phyloP scores from a whole-genome alignment of 441 rosid species.

The Arabidopsis hybrid region DNA sequence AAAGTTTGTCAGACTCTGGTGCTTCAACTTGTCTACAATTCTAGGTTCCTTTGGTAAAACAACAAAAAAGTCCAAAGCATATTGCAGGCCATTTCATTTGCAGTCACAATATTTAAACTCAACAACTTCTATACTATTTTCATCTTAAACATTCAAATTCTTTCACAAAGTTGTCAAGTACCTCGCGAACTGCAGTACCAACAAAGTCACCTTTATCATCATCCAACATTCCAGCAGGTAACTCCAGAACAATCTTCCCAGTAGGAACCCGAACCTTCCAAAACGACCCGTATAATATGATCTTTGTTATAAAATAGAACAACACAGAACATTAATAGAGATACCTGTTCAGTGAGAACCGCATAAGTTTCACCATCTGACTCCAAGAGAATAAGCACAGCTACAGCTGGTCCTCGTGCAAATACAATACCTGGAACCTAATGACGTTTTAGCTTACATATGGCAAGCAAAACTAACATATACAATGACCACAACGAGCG shows the following conservation, averaged over 20 bases:
- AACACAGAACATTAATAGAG: neutral
- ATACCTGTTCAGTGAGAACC: conserved; percentile 93
- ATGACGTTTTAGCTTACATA: conserved; percentile 46
- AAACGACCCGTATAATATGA: conserved; percentile 29
- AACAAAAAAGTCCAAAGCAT: conserved; percentile 3
- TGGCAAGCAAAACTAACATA: conserved; percentile 7
- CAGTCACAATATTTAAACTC: neutral
- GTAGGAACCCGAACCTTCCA: conserved; percentile 84
- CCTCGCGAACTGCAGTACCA: conserved; percentile 97
- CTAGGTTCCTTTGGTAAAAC: neutral
- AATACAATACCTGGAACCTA: conserved; percentile 97
- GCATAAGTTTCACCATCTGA: conserved; percentile 74
- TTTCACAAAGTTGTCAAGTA: conserved; percentile 18
- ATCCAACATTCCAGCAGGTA: conserved; percentile 98
- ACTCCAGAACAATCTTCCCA: conserved; percentile 78
- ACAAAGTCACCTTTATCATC: conserved; percentile 84
- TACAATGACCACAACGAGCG: too few species aligned
- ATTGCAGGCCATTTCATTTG: too few species aligned
- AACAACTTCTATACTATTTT: neutral
- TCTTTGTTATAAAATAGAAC: neutral
- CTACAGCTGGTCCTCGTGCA: conserved; percentile 92
- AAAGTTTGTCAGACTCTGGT: neutral
- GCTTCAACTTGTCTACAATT: neutral
- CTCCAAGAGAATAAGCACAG: conserved; percentile 83
- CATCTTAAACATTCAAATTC: neutral